Evolutionary conservation across 257 asterid species (phyloP).

Genomic region (Thymus quinquecostatus): DNA sequence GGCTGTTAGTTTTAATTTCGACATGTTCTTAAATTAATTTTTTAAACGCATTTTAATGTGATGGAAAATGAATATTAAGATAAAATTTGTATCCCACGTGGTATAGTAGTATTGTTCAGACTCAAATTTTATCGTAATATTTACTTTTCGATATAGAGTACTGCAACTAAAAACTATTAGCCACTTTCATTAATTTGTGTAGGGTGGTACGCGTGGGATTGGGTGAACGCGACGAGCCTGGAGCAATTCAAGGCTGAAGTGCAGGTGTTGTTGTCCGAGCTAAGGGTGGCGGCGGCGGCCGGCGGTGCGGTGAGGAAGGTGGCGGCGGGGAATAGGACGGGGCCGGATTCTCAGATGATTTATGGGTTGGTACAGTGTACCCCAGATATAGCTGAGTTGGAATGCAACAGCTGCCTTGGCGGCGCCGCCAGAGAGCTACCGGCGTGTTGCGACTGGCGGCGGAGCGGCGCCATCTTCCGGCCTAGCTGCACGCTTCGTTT

Average conservation of each 20-base stretch:
- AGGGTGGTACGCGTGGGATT: neutral
- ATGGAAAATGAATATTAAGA: too few species aligned
- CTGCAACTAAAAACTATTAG: too few species aligned
- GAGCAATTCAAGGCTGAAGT: neutral
- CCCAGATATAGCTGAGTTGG: neutral
- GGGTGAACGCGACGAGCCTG: neutral
- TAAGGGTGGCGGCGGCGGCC: neutral
- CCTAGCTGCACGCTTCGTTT: conserved; percentile 21
- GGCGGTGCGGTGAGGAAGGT: neutral
- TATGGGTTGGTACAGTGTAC: conserved; percentile 14
- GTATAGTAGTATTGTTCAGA: too few species aligned
- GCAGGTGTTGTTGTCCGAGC: neutral
- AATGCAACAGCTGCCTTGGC: neutral
- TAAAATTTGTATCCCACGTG: too few species aligned
- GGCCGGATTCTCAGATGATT: neutral
- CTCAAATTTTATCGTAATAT: too few species aligned
- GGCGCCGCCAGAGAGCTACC: neutral
- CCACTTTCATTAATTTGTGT: neutral
- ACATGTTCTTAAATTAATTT: too few species aligned
- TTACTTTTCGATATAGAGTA: too few species aligned
- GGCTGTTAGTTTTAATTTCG: too few species aligned
- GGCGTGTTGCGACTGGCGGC: neutral
- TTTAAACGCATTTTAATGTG: too few species aligned
- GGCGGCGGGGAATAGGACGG: neutral
- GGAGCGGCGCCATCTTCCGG: neutral